Evolutionary conservation across 768 basidiomycete species (phyloP), one percentile per base, ranked within the genome.

Genomic region (Pleurotus citrinopileatus): DNA sequence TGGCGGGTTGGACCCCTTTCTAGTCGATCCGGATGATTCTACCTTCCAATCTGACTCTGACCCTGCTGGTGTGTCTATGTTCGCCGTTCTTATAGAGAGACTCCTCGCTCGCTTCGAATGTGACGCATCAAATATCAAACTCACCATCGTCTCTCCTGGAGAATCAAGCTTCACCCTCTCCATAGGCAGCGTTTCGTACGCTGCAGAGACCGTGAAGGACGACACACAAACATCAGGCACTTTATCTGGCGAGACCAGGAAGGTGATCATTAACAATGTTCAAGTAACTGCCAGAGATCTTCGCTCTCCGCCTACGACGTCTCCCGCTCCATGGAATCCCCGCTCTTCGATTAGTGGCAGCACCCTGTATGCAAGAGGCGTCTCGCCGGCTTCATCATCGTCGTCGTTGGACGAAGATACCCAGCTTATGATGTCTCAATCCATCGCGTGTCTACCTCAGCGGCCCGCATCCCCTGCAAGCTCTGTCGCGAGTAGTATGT

Each of bases 91-190:
- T 53, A 84, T 94, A 43, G 91, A 94, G 63, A 77, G 84, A 25
- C 72, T 94, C 10, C 80, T 94, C 25, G 79, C 89, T 13, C 80
- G 86, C 57, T 89, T 94, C 63, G 83, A 89, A 56, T 88, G 91
- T 62, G 84, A 87, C 59, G 87, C 84, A 12, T 63, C 75, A 23
- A 83, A 91, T 63, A 81, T 83, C 32, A 81, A 73, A 61, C 71
- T 94, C 54, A 86, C 86, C 1, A 57, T 94, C 29, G 70, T 90
- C n/a, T 79, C 87, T 63, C 82, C 83, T 2, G 77, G 73, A 32
- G 79, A 79, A 42, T 77, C 86, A 32, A 81, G 81, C 63, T 69
- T 91, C 60, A 84, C 82, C 2, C 60, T 88, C 52, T 75, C 70
- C 17, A 64, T 92, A 20, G 70, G 81, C 3, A 75, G 84, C 38